Base-by-base conservation (phyloP, 768 basidiomycete species). In the Favolaschia claudopus region DNA sequence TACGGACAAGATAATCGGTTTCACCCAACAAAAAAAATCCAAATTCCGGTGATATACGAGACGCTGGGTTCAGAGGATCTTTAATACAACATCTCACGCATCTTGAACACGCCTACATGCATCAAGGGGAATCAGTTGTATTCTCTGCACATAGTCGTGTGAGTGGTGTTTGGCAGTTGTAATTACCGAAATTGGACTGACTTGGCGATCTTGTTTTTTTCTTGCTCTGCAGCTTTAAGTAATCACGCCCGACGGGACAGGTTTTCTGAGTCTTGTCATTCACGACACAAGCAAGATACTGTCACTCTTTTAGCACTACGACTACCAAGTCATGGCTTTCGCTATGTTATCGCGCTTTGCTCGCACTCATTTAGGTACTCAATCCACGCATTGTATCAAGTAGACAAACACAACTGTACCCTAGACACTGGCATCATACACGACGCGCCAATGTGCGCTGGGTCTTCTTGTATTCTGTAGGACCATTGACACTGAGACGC, bases 241-340 rank as follows among this genome's bases (percentile, higher is more conserved):
- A 48, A 49, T 51, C 57, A 42, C 51, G 43, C 65, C 49, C 71
- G 69, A 76, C 70, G 39, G 58, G 70, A 71, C 73, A 70, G 65
- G 70, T 47, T 54, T 62, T 51, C 47, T 39, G n/a, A n/a, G n/a
- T 57, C 77, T 79, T 82, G 78, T 79, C 78, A 83, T 82, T 79
- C 79, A 82, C 81, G 81, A 78, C 71, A 81, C 81, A 80, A 80
- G 77, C 6, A 50, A 29, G 19, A 38, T 52, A 69, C 67, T 71
- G 70, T 75, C 75, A 72, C 62, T 75, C 70, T 65, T 70, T 75
- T 71, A 63, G 55, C 58, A 55, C 52, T 62, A 66, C 63, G 65
- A 57, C 62, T 64, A 57, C 56, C 51, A 43, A 42, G 53, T n/a
- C n/a, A n/a, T n/a, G 64, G 67, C 60, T 57, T 60, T 63, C 58